Evolutionary conservation across 306 rosid genomes (phyloP), one percentile per base, ranked within the genome.

Genomic region (Casuarina glauca): DNA sequence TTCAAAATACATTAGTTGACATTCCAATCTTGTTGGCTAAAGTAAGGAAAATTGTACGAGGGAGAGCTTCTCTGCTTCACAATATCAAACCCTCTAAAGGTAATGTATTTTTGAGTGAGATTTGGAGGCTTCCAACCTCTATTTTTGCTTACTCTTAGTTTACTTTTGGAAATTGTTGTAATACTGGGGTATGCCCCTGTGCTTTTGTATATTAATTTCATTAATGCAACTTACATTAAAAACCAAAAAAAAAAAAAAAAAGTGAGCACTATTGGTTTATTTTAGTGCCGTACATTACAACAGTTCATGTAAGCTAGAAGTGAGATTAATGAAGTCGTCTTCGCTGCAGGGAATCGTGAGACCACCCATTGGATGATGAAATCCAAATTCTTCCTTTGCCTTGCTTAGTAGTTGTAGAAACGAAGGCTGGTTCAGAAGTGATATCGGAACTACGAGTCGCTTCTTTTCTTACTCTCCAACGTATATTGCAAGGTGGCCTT

Each of bases 401-500:
- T 43, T 67, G 39, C 70, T 79, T 13, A 78, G 36, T 17, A 84
- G 43, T 79, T 85, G 64, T 73, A 80, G 87, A 72, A 88, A 79
- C 43, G 79, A 73, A 60, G 89, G 86, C 38, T 84, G 77, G 35
- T 73, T 82, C 72, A 88, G 60, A 61, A 76, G 41, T 32, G 88
- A 87, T 6, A 84, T 44, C 1, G 93, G 91, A 55, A 91, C 79
- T 9, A 86, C 68, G 16, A 72, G 84, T 83, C 92, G 38, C 82
- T 84, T 84, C 72, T 60, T 84, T 64, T 60, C 66, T 13, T 75
- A 42, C 32, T 87, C 89, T 49, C 92, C 92, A 6, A 88, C 90
- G 9, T 87, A 89, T 38, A 89, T 83, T 2, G 87, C 90, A 36
- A 91, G 55, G 75, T 82, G 64, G 42, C 89, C 91, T 79, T 84